These are phyloP conservation scores for Pleurotus eryngii DNA, from an alignment of 768 basidiomycete genomes.

Conservation along the genomic window DNA sequence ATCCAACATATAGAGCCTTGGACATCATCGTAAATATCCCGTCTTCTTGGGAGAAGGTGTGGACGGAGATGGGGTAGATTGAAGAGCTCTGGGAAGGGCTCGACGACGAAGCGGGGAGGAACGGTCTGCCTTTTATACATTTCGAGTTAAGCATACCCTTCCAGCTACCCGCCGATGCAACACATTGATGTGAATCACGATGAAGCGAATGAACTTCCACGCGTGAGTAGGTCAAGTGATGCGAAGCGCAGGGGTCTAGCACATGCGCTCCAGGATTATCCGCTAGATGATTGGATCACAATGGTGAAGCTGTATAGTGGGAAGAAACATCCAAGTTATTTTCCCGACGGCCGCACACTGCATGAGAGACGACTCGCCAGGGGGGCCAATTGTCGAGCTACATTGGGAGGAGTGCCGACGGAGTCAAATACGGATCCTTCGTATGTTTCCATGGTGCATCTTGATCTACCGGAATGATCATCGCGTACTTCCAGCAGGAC, in stretches of 20 bases:
- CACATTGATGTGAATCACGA: background rate
- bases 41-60: no score
- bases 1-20: slow-evolving; percentile 18
- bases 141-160: background rate
- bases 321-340: no score
- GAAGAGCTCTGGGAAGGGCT: background rate
- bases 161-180: slow-evolving; percentile 3
- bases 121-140: background rate
- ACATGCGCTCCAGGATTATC: background rate
- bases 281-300: no score
- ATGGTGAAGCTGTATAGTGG: no score
- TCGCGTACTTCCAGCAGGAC: no score
- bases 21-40: slow-evolving; percentile 4
- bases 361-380: no score
- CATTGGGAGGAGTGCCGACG: no score
- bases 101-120: background rate
- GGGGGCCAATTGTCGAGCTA: no score
- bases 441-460: no score
- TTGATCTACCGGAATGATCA: no score
- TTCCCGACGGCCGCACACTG: no score
- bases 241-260: background rate
- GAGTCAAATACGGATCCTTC: no score
- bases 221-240: slow-evolving; percentile 3
- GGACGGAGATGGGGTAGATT: background rate
- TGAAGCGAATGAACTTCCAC: background rate